Percentiles rank a stretch among this genome's conserved stretches.
Evolutionary conservation across 2,329 filamentous ascomycete species (phyloP).

Genomic region (Karstenula rhodostoma): DNA sequence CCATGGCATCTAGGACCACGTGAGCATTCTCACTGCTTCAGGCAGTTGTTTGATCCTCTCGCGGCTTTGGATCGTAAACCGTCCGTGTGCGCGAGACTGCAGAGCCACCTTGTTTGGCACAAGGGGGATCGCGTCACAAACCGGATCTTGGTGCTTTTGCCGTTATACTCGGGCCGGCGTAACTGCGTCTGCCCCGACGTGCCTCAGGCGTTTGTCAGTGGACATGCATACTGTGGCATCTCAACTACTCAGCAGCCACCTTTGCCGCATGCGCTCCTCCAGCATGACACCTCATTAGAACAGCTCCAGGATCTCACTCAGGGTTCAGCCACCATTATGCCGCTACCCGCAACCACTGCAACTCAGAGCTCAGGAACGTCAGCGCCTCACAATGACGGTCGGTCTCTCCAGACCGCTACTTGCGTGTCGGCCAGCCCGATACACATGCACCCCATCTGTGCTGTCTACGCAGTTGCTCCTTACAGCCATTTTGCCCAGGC

Average conservation of each 20-base stretch:
- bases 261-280: constrained; percentile 5
- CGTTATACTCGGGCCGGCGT: constrained; percentile 19
- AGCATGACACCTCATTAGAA: constrained; percentile 27
- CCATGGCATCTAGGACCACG: constrained; percentile 11
- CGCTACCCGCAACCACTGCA: constrained; percentile 5
- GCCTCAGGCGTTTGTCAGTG: constrained; percentile 38
- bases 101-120: constrained; percentile 22
- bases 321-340: constrained; percentile 35
- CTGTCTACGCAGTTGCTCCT: not conserved
- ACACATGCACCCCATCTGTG: not conserved
- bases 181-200: constrained; percentile 20
- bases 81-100: constrained; percentile 14
- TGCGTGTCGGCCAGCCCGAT: constrained; percentile 9
- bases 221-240: constrained; percentile 19
- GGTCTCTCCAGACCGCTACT: not conserved
- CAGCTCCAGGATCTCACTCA: constrained; percentile 18
- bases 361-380: not conserved
- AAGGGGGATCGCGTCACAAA: constrained; percentile 19
- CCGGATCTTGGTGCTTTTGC: constrained; percentile 8
- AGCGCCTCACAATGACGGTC: not conserved
- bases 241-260: constrained; percentile 19
- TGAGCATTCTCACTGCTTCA: constrained; percentile 16
- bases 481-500: not conserved
- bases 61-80: constrained; percentile 16
- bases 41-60: constrained; percentile 24